A percentile compares a stretch with the other conserved stretches of the same genome.
phyloP scores from a whole-genome alignment of 169 alveolate genomes.

The Eimeria praecox region DNA sequence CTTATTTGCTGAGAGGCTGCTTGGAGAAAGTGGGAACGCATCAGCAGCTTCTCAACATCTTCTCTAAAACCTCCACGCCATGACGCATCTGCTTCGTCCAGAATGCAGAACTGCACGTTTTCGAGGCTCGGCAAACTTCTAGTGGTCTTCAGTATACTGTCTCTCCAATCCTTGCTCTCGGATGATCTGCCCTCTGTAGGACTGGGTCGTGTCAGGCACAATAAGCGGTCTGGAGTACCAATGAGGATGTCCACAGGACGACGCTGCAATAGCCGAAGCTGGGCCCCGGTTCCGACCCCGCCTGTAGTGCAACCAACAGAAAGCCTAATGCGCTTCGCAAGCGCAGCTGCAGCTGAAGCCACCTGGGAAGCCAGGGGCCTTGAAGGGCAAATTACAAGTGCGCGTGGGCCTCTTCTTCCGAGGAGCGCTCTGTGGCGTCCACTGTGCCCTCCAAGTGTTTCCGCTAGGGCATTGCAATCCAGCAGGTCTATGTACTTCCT shows the following conservation, averaged over 20 bases:
- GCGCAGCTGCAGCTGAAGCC: constrained; percentile 72
- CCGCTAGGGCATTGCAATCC: constrained; percentile 67
- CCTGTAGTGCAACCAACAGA: constrained; percentile 74
- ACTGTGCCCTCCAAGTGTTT: constrained; percentile 5
- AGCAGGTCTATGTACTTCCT: constrained; percentile 28
- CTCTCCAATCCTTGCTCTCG: neutral
- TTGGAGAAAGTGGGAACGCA: constrained; percentile 31
- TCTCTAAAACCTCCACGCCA: constrained; percentile 58
- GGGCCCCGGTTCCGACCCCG: constrained; percentile 66
- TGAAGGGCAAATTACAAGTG: constrained; percentile 62
- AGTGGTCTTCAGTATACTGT: neutral
- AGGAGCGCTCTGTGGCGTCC: neutral
- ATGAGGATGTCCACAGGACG: constrained; percentile 63
- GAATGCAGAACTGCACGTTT: constrained; percentile 51
- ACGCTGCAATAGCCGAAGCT: constrained; percentile 61
- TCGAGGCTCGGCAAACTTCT: constrained; percentile 40
- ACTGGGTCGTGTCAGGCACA: constrained; percentile 36
- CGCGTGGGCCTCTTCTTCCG: constrained; percentile 42
- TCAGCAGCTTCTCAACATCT: constrained; percentile 34
- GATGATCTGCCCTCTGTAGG: neutral
- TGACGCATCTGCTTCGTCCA: constrained; percentile 79
- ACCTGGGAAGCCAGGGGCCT: constrained; percentile 64
- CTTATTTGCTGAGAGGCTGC: neutral
- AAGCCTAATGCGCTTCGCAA: constrained; percentile 48
- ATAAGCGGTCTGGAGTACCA: constrained; percentile 78